phyloP scores from a whole-genome alignment of 805 yeast genomes.

The Wickerhamiella nectarea region DNA sequence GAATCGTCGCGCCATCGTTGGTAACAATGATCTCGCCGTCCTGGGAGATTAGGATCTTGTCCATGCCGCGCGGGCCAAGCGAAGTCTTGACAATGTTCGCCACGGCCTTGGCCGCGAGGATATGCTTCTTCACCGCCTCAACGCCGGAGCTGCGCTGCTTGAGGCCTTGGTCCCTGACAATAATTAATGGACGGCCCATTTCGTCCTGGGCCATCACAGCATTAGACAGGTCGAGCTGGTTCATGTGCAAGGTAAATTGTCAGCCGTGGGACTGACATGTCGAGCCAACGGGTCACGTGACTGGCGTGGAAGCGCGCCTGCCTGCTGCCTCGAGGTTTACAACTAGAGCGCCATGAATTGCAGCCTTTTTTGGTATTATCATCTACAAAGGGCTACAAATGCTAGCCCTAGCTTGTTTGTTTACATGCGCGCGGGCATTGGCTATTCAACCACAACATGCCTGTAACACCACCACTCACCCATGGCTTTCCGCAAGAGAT shows the following conservation, averaged over 20 bases:
- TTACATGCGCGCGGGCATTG: too few species aligned
- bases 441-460: too few species aligned
- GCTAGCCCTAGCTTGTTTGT: too few species aligned
- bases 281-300: background rate
- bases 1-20: slow-evolving; percentile 95
- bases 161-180: slow-evolving; percentile 73
- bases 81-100: slow-evolving; percentile 86
- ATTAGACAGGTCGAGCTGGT: slow-evolving; percentile 83
- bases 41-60: slow-evolving; percentile 84
- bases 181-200: slow-evolving; percentile 97
- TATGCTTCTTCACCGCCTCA: slow-evolving; percentile 72
- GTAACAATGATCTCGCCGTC: slow-evolving; percentile 98
- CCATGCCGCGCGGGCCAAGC: slow-evolving; percentile 96
- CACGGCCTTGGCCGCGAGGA: slow-evolving; percentile 87
- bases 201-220: slow-evolving; percentile 99
- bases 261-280: background rate
- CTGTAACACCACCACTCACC: too few species aligned
- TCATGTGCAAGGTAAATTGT: background rate
- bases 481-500: too few species aligned
- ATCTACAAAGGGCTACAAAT: too few species aligned
- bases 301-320: background rate
- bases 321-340: too few species aligned
- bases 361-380: too few species aligned
- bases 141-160: slow-evolving; percentile 56
- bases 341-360: too few species aligned